phyloP scores from a whole-genome alignment of 768 basidiomycete species.

The Rhizopogon vesiculosus region DNA sequence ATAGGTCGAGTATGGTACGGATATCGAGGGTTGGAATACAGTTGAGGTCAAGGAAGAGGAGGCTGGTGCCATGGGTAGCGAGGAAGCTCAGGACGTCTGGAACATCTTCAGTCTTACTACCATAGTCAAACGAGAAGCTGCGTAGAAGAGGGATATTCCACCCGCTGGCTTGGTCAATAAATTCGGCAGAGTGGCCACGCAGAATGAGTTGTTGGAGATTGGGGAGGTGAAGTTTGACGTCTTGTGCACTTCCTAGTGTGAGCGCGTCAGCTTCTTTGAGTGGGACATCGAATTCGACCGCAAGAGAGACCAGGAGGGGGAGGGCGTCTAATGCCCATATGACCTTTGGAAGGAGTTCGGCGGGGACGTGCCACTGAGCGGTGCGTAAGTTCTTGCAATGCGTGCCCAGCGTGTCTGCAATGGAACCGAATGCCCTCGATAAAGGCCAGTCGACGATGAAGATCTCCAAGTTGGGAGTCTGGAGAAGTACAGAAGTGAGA shows the following conservation, averaged over 20 bases:
- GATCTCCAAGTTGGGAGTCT: conserved; percentile 70
- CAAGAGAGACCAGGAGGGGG: conserved; percentile 48
- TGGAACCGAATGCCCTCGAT: conserved; percentile 50
- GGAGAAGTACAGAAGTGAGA: conserved; percentile 53
- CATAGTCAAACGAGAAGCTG: conserved; percentile 51
- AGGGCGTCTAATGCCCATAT: conserved; percentile 71
- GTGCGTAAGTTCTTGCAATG: conserved; percentile 52
- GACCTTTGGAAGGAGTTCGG: conserved; percentile 52
- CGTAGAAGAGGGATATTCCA: conserved; percentile 64
- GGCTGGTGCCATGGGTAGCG: conserved; percentile 46
- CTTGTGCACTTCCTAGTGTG: conserved; percentile 56
- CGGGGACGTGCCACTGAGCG: conserved; percentile 55
- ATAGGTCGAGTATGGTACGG: conserved; percentile 54
- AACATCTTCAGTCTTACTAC: conserved; percentile 32
- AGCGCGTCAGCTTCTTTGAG: conserved; percentile 37
- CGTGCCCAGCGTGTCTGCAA: conserved; percentile 59
- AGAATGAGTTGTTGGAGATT: conserved; percentile 60
- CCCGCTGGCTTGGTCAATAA: conserved; percentile 63
- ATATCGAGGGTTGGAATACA: conserved; percentile 54
- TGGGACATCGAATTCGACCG: conserved; percentile 42
- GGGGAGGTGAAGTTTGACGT: conserved; percentile 49
- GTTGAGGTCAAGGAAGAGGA: conserved; percentile 64
- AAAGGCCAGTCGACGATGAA: conserved; percentile 69
- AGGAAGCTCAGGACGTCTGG: conserved; percentile 63
- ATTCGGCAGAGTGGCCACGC: conserved; percentile 54